These are phyloP conservation scores for Escallonia rubra DNA, from an alignment of 129 eudicot genomes.

Conservation along the genomic window DNA sequence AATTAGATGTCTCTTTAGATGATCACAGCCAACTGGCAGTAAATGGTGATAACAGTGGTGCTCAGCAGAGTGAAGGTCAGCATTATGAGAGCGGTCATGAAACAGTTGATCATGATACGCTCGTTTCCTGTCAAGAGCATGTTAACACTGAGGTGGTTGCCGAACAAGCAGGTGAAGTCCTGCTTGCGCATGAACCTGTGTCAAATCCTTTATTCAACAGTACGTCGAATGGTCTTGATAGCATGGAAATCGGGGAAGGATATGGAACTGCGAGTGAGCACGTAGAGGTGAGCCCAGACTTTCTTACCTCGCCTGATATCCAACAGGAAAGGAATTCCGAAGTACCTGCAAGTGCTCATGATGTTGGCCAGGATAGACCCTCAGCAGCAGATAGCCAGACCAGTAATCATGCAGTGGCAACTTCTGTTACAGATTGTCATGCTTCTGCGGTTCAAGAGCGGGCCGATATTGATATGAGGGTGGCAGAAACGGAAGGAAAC, in stretches of 20 bases:
- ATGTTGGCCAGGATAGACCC: slow-evolving; percentile 14
- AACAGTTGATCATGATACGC: slow-evolving; percentile 15
- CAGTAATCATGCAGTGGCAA: slow-evolving; percentile 22
- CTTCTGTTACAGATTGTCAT: slow-evolving; percentile 25
- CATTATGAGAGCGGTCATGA: slow-evolving; percentile 33
- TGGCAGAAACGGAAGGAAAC: slow-evolving; percentile 29
- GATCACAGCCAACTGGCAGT: slow-evolving; percentile 37
- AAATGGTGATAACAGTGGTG: slow-evolving; percentile 28
- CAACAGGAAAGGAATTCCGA: slow-evolving; percentile 20
- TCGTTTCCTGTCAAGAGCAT: slow-evolving; percentile 22
- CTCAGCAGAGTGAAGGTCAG: slow-evolving; percentile 41
- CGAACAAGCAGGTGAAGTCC: slow-evolving; percentile 36
- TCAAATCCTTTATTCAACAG: slow-evolving; percentile 9
- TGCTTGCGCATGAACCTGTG: slow-evolving; percentile 26
- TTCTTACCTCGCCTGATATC: slow-evolving; percentile 12
- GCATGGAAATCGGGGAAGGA: slow-evolving; percentile 69
- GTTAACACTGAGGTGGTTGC: slow-evolving; percentile 22
- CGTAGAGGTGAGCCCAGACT: slow-evolving; percentile 20
- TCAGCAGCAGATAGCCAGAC: slow-evolving; percentile 37
- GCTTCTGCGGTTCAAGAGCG: slow-evolving; percentile 28
- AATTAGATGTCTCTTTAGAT: slow-evolving; percentile 20
- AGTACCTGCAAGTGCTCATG: slow-evolving; percentile 6
- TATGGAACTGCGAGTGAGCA: slow-evolving; percentile 31
- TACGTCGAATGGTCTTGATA: slow-evolving; percentile 30
- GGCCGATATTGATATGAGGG: slow-evolving; percentile 56